Evolutionary conservation across 805 yeast species (phyloP).

Genomic region (Candida andamanensis): DNA sequence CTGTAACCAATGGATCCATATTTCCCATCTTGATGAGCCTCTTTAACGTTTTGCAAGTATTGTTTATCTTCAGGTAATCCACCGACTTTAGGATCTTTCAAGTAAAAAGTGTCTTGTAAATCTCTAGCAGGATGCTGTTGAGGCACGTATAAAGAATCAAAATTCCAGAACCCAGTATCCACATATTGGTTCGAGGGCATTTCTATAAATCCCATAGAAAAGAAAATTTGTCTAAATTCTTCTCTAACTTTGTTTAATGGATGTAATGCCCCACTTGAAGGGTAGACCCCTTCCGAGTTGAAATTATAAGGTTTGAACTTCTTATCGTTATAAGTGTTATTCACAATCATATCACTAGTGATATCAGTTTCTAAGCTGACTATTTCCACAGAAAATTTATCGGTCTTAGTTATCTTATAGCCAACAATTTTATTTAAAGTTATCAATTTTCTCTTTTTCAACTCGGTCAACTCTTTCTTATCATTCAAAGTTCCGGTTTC

Average conservation of each 20-base stretch:
- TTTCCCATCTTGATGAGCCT: constrained; percentile 85
- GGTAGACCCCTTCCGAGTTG: constrained; percentile 86
- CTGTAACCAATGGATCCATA: constrained; percentile 96
- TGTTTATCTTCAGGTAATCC: constrained; percentile 75
- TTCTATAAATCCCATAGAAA: constrained; percentile 96
- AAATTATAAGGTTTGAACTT: constrained; percentile 94
- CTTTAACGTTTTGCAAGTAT: constrained; percentile 72
- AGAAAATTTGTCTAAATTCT: constrained; percentile 96
- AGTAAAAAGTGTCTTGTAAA: constrained; percentile 95
- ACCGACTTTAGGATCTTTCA: constrained; percentile 86
- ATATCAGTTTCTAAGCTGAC: constrained; percentile 85
- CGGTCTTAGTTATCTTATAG: constrained; percentile 72
- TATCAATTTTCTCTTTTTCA: constrained; percentile 90
- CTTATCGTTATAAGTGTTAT: constrained; percentile 77
- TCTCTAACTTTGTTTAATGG: constrained; percentile 96
- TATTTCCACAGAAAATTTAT: constrained; percentile 77
- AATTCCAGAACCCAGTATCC: constrained; percentile 98
- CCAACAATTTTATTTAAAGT: constrained; percentile 66
- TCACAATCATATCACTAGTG: constrained; percentile 85
- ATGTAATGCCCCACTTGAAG: constrained; percentile 89
- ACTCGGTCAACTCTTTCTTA: constrained; percentile 68
- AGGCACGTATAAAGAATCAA: constrained; percentile 93
- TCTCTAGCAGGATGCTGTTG: constrained; percentile 99
- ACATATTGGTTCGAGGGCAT: constrained; percentile 99
- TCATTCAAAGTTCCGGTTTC: constrained; percentile 52